Evolutionary conservation across 2,329 filamentous ascomycete species (phyloP), one percentile per base, ranked within the genome.

Genomic region (Aureobasidium pullulans): DNA sequence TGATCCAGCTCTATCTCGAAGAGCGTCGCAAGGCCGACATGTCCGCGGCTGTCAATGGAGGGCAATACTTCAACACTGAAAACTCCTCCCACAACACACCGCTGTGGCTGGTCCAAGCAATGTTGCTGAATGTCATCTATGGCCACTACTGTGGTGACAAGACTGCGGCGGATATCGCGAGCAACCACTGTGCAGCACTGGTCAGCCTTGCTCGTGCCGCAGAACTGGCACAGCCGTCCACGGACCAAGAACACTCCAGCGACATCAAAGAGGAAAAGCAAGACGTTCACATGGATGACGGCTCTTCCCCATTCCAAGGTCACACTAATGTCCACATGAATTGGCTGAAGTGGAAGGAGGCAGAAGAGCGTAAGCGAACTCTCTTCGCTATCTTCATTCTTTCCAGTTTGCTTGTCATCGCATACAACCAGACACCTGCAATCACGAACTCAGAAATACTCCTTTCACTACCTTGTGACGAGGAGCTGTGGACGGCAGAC

Each of bases 91-190:
- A 72, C 43, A 93, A 84, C 58, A 85, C 92, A 2, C 93, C 93
- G 0, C 80, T 96, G 42, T 97, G 93, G 92, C 81, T 99, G 29
- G 91, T 97, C 15, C 94, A 97, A 73, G 90, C 93, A 0, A 97
- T 97, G 93, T 79, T 97, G 8, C 80, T 99, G 53, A 97, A 96
- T 70, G 89, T 97, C 39, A 89, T 96, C 15, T 97, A 96, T 70
- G 93, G 93, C 13, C 90, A 96, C 72, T 95, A 96, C 65, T 96
- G 91, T 70, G 90, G 89, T 39, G 93, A 97, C 71, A 93, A 95
- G 75, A 87, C 85, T 57, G 88, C 90, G 23, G 90, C 89, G 62
- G 91, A 96, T 70, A 95, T 96, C 68, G 93, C 93, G 1, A 92
- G 88, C 63, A 96, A 89, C 1, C 93, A 97, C 70, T 95, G 90